These are phyloP conservation scores for Akanthomyces muscarius DNA, from an alignment of 2,329 filamentous ascomycete species.

Conservation along the genomic window DNA sequence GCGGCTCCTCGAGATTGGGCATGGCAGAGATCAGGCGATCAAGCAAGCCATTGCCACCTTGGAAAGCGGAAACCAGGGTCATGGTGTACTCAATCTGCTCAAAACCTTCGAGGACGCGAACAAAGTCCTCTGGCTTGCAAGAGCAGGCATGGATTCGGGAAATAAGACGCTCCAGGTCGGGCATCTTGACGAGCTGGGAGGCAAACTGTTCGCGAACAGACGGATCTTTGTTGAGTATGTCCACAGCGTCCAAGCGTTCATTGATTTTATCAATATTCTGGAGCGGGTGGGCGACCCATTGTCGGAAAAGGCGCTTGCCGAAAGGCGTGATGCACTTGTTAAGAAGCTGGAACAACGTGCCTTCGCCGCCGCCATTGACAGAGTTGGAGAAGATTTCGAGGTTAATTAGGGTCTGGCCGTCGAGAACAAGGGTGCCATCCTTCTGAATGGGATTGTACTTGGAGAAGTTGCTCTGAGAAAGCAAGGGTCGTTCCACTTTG, in stretches of 20 bases:
- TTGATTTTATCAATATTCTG: slow-evolving; percentile 87
- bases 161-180: slow-evolving; percentile 88
- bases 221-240: slow-evolving; percentile 81
- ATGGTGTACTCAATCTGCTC: slow-evolving; percentile 97
- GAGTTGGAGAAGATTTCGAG: slow-evolving; percentile 96
- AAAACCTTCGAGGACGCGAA: slow-evolving; percentile 89
- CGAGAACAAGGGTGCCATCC: slow-evolving; percentile 86
- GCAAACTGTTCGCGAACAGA: slow-evolving; percentile 82
- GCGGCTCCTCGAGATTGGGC: slow-evolving; percentile 72
- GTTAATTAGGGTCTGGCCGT: slow-evolving; percentile 95
- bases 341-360: slow-evolving; percentile 83
- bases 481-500: slow-evolving; percentile 81
- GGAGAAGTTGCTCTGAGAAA: slow-evolving; percentile 87
- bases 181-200: slow-evolving; percentile 82
- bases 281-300: slow-evolving; percentile 95
- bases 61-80: slow-evolving; percentile 68
- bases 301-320: slow-evolving; percentile 89
- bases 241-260: slow-evolving; percentile 88
- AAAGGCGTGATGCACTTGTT: slow-evolving; percentile 96
- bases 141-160: slow-evolving; percentile 89
- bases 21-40: slow-evolving; percentile 78
- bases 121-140: slow-evolving; percentile 89
- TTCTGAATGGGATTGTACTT: slow-evolving; percentile 88
- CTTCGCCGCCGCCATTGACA: slow-evolving; percentile 77
- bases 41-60: slow-evolving; percentile 76